Evolutionary conservation across 140 eudicot genomes (phyloP).

Genomic region (Senecio squalidus): DNA sequence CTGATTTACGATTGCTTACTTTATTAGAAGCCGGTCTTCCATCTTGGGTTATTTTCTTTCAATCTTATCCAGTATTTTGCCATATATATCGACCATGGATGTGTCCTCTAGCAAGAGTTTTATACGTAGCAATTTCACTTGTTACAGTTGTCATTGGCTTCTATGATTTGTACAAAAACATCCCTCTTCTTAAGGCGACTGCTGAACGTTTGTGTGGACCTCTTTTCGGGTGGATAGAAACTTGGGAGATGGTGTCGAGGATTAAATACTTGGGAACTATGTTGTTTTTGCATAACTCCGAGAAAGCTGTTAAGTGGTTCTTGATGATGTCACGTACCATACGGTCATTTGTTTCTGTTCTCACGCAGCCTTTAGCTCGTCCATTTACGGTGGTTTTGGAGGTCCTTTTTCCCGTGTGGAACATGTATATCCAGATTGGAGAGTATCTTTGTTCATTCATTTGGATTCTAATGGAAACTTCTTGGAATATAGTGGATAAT

Average conservation of each 20-base stretch:
- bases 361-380: constrained; percentile 53
- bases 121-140: constrained; percentile 64
- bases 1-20: constrained; percentile 71
- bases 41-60: constrained; percentile 90
- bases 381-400: constrained; percentile 54
- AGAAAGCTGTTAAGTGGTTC: constrained; percentile 80
- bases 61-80: constrained; percentile 83
- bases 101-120: constrained; percentile 84
- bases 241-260: constrained; percentile 93
- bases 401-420: constrained; percentile 58
- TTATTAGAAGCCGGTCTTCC: constrained; percentile 93
- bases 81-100: constrained; percentile 92
- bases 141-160: constrained; percentile 88
- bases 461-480: constrained; percentile 51
- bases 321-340: constrained; percentile 50
- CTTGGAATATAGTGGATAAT: constrained; percentile 45
- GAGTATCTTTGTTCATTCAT: constrained; percentile 41
- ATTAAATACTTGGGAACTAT: constrained; percentile 85
- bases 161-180: constrained; percentile 83
- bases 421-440: constrained; percentile 24
- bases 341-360: constrained; percentile 45
- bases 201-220: constrained; percentile 86
- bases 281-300: constrained; percentile 78
- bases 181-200: constrained; percentile 80
- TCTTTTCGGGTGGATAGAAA: constrained; percentile 82